These are phyloP conservation scores for Asterella californica DNA, from an alignment of 225 moss, liverwort and hornwort genomes.

Conservation along the genomic window DNA sequence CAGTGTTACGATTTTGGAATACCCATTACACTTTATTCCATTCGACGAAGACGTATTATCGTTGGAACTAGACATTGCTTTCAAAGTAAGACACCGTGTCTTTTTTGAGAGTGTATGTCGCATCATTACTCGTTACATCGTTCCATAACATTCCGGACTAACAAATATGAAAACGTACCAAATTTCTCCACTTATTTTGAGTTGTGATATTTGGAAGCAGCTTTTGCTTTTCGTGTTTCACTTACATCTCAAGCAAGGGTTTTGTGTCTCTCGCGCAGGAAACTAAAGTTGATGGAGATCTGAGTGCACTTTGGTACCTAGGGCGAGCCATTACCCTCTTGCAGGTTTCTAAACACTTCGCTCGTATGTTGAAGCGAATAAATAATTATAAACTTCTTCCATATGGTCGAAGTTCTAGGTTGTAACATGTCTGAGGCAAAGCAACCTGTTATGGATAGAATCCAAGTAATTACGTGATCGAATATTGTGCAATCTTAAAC, in stretches of 20 bases:
- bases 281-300: slow-evolving; percentile 88
- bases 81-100: slow-evolving; percentile 50
- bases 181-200: not conserved
- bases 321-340: slow-evolving; percentile 74
- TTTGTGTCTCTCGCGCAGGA: slow-evolving; percentile 42
- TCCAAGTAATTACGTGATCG: not conserved
- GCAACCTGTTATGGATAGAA: not conserved
- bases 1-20: slow-evolving; percentile 71
- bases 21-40: slow-evolving; percentile 89
- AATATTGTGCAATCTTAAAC: not conserved
- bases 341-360: slow-evolving; percentile 45
- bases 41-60: slow-evolving; percentile 96
- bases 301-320: slow-evolving; percentile 86
- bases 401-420: not conserved
- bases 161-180: not conserved
- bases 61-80: slow-evolving; percentile 78
- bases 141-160: not conserved
- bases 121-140: not conserved
- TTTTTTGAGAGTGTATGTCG: not conserved
- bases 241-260: not conserved
- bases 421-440: not conserved
- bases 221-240: not conserved
- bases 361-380: too few species aligned
- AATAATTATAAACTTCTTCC: too few species aligned
- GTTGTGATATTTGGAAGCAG: not conserved